These are phyloP conservation scores for Helicosporidium sp. DNA, from an alignment of 139 green algal species.

Conservation along the genomic window DNA sequence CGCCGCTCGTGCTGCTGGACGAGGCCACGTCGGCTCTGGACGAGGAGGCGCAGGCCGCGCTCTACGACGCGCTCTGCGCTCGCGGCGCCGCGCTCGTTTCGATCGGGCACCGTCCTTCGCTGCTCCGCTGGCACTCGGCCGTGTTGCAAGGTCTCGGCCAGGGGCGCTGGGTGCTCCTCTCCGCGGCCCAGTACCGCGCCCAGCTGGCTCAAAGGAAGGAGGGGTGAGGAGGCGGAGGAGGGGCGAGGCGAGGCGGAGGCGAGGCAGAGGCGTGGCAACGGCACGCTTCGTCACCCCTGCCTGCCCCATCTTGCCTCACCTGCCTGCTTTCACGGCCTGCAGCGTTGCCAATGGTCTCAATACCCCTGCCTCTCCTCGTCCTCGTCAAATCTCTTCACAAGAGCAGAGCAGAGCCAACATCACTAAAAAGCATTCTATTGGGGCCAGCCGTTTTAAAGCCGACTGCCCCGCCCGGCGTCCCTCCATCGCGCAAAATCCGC, in stretches of 20 bases:
- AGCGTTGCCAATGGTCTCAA: too few species aligned
- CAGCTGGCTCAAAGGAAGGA: background rate
- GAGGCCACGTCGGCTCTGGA: conserved; percentile 56
- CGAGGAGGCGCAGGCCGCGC: conserved; percentile 24
- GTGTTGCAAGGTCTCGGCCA: conserved; percentile 31
- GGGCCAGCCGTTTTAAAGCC: too few species aligned
- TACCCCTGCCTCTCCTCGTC: too few species aligned
- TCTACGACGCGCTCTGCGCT: conserved; percentile 31
- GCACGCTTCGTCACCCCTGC: background rate
- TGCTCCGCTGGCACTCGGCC: conserved; percentile 50
- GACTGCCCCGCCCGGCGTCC: too few species aligned
- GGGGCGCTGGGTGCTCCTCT: conserved; percentile 5
- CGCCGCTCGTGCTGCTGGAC: too few species aligned
- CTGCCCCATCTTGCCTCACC: too few species aligned
- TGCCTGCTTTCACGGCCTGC: background rate
- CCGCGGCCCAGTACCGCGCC: background rate
- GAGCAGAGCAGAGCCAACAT: too few species aligned
- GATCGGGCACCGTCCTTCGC: conserved; percentile 48
- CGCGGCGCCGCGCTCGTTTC: conserved; percentile 36
- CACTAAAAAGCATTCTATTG: too few species aligned
- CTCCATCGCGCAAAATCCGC: background rate
- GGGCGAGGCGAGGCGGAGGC: background rate
- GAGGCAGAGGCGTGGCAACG: background rate
- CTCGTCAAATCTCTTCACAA: background rate
- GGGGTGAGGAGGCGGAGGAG: background rate